Base-by-base conservation (phyloP, 1,284 basidiomycete genomes). In the Rhodotorula sp. region DNA sequence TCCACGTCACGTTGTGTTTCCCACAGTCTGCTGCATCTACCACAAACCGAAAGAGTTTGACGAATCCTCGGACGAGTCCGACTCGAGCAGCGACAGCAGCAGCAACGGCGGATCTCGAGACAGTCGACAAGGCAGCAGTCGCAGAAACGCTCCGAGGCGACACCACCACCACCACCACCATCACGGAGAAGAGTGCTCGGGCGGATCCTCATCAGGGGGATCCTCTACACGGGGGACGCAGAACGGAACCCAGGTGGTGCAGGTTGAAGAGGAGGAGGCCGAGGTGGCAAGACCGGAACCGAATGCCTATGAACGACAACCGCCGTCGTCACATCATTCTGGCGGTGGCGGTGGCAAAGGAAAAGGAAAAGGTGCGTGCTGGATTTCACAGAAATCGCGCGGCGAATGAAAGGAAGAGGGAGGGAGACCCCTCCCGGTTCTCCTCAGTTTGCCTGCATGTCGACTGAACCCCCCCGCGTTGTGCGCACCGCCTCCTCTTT, bases 1-100 rank as follows among this genome's bases (percentile, higher is more conserved):
- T 8, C 10, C 49, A 20, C 4, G 29, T 33, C n/a, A 26, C 24
- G n/a, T n/a, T 22, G 4, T 20, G 10, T 10, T 57, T 51, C 57
- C 51, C 51, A 45, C 64, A 93, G 91, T 93, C 67, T 93, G 91
- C 78, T 93, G 91, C 79, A 92, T 93, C 76, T 93, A 91, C 79
- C 90, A 91, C 79, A 91, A 89, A 78, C 89, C 89, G 0, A 85
- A 85, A 69, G 80, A 80, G 0, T 81, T 87, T 85, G 53, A 79
- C 48, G 81, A 82, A 64, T 83, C 82, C 6, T 78, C 78, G 2
- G 88, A 89, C 69, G 85, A 87, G 62, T 70, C 69, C n/a, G 68
- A 61, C 60, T 68, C 68, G 2, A 68, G 65, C 17, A 24, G 48
- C 48, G 48, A n/a, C 6, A 22, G 17, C 15, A 49, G 33, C 51